Base-by-base conservation (phyloP, 2,329 filamentous ascomycete species). In the Aureobasidium zeae region DNA sequence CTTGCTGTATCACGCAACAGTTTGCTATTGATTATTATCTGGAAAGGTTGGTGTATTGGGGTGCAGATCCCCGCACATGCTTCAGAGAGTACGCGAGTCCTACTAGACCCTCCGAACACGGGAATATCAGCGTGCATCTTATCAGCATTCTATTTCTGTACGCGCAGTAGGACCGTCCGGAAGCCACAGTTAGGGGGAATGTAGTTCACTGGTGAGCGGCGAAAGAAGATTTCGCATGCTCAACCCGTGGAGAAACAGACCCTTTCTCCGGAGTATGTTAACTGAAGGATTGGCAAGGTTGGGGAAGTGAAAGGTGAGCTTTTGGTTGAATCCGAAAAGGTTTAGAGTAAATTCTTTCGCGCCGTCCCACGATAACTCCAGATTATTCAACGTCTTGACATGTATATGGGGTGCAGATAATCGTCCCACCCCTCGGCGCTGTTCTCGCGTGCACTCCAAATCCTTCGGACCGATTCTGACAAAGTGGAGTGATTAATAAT, bases 61-160 rank as follows among this genome's bases (percentile, higher is more conserved):
- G 28, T 26, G 13, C 36, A 39, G 37, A 41, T 31, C 37, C 28
- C 37, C 37, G 37, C 36, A 39, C 36, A n/a, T 41, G 17, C 36
- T 39, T 20, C 37, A 20, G 26, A 41, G 5, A 15, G 35, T 38
- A 19, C 12, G 5, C 29, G n/a, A n/a, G 3, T 2, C 2, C 16
- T 16, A 16, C 17, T 31, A 16, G 29, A 30, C 36, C 25, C 30
- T 30, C 36, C 36, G 26, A 39, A 39, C 36, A 29, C 36, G 26
- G 36, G 17, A 24, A 38, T 15, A 21, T 30, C 36, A 21, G 17
- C 26, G 30, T 26, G 36, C 25, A 31, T 31, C 29, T 17, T 17
- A 31, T 31, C 29, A 16, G 13, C n/a, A 21, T 39, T 29, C 36
- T 30, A 39, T 39, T 39, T 22, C 19, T 29, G 36, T 30, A 10